Conservation (phyloP, 805 yeast species). For the Torulaspora indica region DNA sequence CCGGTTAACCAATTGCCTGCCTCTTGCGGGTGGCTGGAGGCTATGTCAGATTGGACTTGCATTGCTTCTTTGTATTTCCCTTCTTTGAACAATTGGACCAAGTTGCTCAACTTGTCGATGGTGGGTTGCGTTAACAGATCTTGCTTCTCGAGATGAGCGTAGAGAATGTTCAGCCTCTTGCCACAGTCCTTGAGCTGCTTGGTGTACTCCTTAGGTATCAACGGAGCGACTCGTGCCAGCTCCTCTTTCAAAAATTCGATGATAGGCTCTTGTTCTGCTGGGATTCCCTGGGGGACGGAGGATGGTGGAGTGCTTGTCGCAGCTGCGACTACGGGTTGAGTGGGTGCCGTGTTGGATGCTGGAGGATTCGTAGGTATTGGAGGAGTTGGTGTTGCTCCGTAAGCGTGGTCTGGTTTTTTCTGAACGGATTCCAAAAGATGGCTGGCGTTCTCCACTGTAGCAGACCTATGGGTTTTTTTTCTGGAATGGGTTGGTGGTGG, state of each 20-base stretch:
- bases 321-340: conserved; percentile 7
- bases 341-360: conserved; percentile 25
- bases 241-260: conserved; percentile 51
- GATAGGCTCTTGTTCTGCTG: conserved; percentile 54
- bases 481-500: conserved; percentile 34
- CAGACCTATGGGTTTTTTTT: conserved; percentile 21
- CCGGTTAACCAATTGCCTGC: conserved; percentile 93
- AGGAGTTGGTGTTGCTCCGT: conserved; percentile 22
- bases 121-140: conserved; percentile 60
- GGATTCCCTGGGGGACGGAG: conserved; percentile 43
- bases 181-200: conserved; percentile 78
- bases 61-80: conserved; percentile 60
- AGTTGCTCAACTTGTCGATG: conserved; percentile 46
- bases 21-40: conserved; percentile 62
- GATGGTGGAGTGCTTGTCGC: background rate
- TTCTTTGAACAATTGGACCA: conserved; percentile 47
- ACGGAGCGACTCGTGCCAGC: conserved; percentile 60
- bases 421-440: conserved; percentile 21
- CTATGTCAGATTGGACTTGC: conserved; percentile 50
- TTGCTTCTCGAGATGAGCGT: conserved; percentile 69
- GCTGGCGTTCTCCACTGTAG: conserved; percentile 25
- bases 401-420: conserved; percentile 22
- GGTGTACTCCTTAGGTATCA: conserved; percentile 65
- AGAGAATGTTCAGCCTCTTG: conserved; percentile 71
- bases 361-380: conserved; percentile 18